Conservation (phyloP, 2,329 filamentous ascomycete genomes). For the Fusarium mexicanum region DNA sequence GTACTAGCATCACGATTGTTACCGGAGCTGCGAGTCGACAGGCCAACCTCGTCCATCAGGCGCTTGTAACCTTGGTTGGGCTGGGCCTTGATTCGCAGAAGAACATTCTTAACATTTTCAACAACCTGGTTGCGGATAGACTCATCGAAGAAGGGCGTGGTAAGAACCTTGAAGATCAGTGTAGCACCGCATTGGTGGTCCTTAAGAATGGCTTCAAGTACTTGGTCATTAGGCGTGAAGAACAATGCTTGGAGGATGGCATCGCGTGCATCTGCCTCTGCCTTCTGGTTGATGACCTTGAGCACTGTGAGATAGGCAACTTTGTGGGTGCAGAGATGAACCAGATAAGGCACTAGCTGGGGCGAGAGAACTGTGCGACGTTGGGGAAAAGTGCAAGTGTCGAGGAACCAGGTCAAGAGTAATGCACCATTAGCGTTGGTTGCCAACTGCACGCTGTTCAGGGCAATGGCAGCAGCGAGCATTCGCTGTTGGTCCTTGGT, state of each 20-base stretch:
- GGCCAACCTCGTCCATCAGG: conserved; percentile 96
- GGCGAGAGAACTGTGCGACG: conserved; percentile 92
- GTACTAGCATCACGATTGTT: conserved; percentile 56
- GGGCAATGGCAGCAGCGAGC: conserved; percentile 92
- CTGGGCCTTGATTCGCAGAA: conserved; percentile 90
- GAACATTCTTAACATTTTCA: conserved; percentile 89
- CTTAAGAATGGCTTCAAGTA: conserved; percentile 87
- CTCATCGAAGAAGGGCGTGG: conserved; percentile 97
- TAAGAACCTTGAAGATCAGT: conserved; percentile 97
- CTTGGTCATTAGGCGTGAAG: conserved; percentile 87
- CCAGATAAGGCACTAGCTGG: conserved; percentile 88
- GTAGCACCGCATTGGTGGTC: conserved; percentile 94
- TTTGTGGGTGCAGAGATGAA: conserved; percentile 97
- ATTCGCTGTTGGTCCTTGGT: conserved; percentile 96
- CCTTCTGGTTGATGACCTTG: conserved; percentile 98
- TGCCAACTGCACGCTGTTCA: conserved; percentile 95
- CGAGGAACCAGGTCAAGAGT: conserved; percentile 95
- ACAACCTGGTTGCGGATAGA: conserved; percentile 86
- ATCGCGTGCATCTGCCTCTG: conserved; percentile 91
- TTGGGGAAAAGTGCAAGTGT: conserved; percentile 95
- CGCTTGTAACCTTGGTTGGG: conserved; percentile 97
- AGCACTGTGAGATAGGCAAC: conserved; percentile 96
- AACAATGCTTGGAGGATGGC: conserved; percentile 90
- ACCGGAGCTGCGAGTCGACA: conserved; percentile 72
- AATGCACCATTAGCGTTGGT: conserved; percentile 96